Evolutionary conservation across 1,139 yeast genomes (phyloP).

Genomic region (Arxiozyma telluris): DNA sequence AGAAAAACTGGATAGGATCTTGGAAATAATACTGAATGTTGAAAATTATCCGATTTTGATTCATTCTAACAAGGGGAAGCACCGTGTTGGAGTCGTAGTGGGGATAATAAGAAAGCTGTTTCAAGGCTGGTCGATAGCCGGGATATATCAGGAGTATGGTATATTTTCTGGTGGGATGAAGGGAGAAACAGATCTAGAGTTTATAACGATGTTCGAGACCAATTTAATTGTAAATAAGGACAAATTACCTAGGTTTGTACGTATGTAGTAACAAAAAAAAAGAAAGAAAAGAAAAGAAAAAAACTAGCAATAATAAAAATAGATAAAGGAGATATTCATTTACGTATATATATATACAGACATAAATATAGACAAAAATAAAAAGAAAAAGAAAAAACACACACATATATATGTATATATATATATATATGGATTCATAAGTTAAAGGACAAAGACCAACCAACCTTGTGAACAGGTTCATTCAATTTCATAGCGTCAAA

Average conservation of each 20-base stretch:
- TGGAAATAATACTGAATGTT: slow-evolving; percentile 55
- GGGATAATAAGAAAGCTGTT: slow-evolving; percentile 77
- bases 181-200: slow-evolving; percentile 81
- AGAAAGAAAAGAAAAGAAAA: background rate
- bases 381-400: no score
- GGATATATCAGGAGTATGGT: slow-evolving; percentile 88
- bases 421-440: slow-evolving; percentile 40
- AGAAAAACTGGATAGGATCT: slow-evolving; percentile 49
- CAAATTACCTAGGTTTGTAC: slow-evolving; percentile 18
- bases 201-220: slow-evolving; percentile 31
- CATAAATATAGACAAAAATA: no score
- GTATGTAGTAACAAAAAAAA: background rate
- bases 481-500: slow-evolving; percentile 92
- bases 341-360: no score
- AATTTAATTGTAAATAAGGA: slow-evolving; percentile 12
- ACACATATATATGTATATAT: no score
- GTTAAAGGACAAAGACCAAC: slow-evolving; percentile 86
- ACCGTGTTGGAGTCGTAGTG: slow-evolving; percentile 82
- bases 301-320: background rate
- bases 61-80: slow-evolving; percentile 94
- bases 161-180: slow-evolving; percentile 81
- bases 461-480: slow-evolving; percentile 97
- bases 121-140: slow-evolving; percentile 91
- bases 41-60: slow-evolving; percentile 78
- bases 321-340: slow-evolving; percentile 5